Evolutionary conservation across 2,329 filamentous ascomycete genomes (phyloP).

Genomic region (Verticillium alfalfae): DNA sequence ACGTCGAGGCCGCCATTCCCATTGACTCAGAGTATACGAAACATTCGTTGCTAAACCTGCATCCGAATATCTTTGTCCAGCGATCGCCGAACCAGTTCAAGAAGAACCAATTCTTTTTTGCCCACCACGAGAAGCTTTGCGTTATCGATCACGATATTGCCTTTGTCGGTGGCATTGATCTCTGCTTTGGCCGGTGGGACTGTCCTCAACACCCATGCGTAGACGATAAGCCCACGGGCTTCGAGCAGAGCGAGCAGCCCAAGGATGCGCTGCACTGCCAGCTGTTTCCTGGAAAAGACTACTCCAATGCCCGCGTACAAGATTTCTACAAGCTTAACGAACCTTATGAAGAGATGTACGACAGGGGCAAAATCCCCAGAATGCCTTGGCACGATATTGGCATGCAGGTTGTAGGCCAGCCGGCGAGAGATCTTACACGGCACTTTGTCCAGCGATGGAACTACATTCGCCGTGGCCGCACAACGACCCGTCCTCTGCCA

Average conservation of each 20-base stretch:
- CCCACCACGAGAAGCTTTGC: slow-evolving; percentile 97
- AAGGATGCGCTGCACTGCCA: slow-evolving; percentile 93
- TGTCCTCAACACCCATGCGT: slow-evolving; percentile 86
- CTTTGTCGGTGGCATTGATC: slow-evolving; percentile 90
- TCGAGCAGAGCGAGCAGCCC: slow-evolving; percentile 71
- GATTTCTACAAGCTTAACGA: slow-evolving; percentile 92
- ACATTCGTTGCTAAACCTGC: slow-evolving; percentile 87
- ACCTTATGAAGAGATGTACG: slow-evolving; percentile 98
- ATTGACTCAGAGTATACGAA: slow-evolving; percentile 99
- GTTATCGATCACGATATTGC: slow-evolving; percentile 94
- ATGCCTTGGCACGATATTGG: slow-evolving; percentile 99
- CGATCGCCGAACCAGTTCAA: slow-evolving; percentile 96
- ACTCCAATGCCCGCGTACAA: slow-evolving; percentile 91
- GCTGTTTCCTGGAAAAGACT: slow-evolving; percentile 95
- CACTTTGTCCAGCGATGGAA: slow-evolving; percentile 99
- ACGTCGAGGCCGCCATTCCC: slow-evolving; percentile 93
- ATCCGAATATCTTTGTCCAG: slow-evolving; percentile 94
- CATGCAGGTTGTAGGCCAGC: slow-evolving; percentile 97
- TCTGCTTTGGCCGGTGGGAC: slow-evolving; percentile 97
- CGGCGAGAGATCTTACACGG: slow-evolving; percentile 85
- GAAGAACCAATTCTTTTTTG: slow-evolving; percentile 99
- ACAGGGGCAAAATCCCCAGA: slow-evolving; percentile 77
- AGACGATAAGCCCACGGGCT: slow-evolving; percentile 93
- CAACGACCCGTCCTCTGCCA: slow-evolving; percentile 87
- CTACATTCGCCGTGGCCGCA: slow-evolving; percentile 86